Base-by-base conservation (phyloP, 805 yeast species). In the Candida xyloterini region DNA sequence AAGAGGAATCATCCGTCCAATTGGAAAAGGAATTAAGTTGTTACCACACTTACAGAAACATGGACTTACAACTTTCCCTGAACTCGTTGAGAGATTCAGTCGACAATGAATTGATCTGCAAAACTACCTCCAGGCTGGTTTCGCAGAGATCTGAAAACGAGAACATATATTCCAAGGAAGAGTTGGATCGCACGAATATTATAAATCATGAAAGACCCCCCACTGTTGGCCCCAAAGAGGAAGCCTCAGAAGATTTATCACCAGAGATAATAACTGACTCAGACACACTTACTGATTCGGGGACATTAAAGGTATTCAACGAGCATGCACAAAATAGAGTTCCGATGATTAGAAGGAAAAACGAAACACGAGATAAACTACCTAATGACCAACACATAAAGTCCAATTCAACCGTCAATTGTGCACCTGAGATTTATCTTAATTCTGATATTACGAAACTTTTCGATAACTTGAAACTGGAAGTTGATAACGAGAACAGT, bases 391-490 rank as follows among this genome's bases (percentile, higher is more conserved):
- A 23, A 9, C 25, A 9, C 10, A 11, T 23, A 11, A 23, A 15
- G 1, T 11, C 36, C 25, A 8, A 10, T 15, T 6, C 11, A 15
- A 5, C 14, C 3, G 10, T 20, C 11, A 40, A 37, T 21, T 40
- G 42, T 30, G 52, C 50, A 15, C 43, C 54, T 15, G 52, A 41
- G 15, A 50, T 51, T 7, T 51, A 51, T 30, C 30, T 51, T 24
- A 50, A 48, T 27, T 43, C 50, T 7, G 51, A 51, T 13, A 41
- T 47, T n/a, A 42, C 43, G 7, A 42, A 40, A 23, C 29, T 51
- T 21, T 50, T 51, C 37, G 43, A 43, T 15, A 35, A 38, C 24
- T 23, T 51, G 16, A 38, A 36, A 13, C 11, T 23, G 15, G 34
- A 39, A 16, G 29, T 36, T 4, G 48, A 51, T 13, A 20, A 26